A percentile compares a stretch with the other conserved stretches of the same genome.
Conservation (phyloP, 768 basidiomycete species). For the Termitomyces heimii region DNA sequence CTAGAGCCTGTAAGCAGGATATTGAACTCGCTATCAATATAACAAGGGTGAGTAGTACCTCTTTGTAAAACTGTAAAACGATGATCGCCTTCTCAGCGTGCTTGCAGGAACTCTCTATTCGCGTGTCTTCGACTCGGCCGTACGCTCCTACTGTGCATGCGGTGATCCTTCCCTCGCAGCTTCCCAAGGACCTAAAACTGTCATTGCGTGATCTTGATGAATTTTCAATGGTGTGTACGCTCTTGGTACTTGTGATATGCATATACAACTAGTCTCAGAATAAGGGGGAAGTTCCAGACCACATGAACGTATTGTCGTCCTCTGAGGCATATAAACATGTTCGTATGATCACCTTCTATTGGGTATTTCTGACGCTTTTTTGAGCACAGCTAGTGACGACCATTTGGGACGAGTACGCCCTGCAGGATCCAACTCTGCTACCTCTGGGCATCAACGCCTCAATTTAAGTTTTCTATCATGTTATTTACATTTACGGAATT, state of each 20-base stretch:
- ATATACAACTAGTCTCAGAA: slow-evolving; percentile 28
- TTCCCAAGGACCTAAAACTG: slow-evolving; percentile 66
- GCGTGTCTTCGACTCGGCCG: slow-evolving; percentile 49
- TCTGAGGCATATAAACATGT: slow-evolving; percentile 58
- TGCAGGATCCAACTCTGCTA: slow-evolving; percentile 48
- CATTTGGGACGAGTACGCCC: slow-evolving; percentile 41
- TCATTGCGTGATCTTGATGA: slow-evolving; percentile 71
- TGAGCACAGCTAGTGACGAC: slow-evolving; percentile 40
- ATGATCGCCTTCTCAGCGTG: not conserved
- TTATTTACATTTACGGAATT: not conserved
- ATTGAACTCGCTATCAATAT: slow-evolving; percentile 58
- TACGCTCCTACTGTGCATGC: slow-evolving; percentile 72
- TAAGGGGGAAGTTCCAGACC: slow-evolving; percentile 29
- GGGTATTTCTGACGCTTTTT: not conserved
- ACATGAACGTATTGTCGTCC: slow-evolving; percentile 34
- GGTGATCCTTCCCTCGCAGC: slow-evolving; percentile 64
- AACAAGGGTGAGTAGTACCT: slow-evolving; percentile 40
- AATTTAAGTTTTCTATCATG: not conserved
- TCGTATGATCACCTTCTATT: slow-evolving; percentile 16
- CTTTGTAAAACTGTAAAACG: not conserved
- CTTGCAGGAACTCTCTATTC: slow-evolving; percentile 45
- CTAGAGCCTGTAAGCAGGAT: slow-evolving; percentile 51
- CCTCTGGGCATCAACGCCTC: slow-evolving; percentile 45
- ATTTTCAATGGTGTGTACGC: slow-evolving; percentile 41
- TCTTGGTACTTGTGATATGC: not conserved